Percentiles rank a stretch among this genome's conserved stretches.
These are phyloP conservation scores for Lodderomyces jiufengensis DNA, from an alignment of 1,139 yeast genomes.

Conservation along the genomic window DNA sequence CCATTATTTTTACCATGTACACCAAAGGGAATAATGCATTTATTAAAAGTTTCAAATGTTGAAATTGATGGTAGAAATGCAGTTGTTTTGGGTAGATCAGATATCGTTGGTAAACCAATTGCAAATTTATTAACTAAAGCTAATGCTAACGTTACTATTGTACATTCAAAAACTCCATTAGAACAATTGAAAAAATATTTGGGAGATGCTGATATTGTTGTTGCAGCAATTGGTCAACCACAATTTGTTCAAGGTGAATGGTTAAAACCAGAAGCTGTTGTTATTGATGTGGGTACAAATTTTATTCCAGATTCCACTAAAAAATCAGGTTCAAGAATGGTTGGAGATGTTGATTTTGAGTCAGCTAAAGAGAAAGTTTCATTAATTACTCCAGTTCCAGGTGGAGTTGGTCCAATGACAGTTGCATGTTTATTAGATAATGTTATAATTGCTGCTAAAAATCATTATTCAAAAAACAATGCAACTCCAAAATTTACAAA, in stretches of 20 bases:
- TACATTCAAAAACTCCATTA: slow-evolving; percentile 67
- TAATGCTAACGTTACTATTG: slow-evolving; percentile 83
- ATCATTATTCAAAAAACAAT: slow-evolving; percentile 42
- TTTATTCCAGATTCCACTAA: slow-evolving; percentile 72
- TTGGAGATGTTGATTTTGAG: slow-evolving; percentile 89
- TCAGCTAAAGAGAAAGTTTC: slow-evolving; percentile 65
- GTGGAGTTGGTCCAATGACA: slow-evolving; percentile 99
- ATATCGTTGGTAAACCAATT: slow-evolving; percentile 93
- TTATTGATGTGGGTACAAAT: slow-evolving; percentile 96
- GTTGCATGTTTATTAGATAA: slow-evolving; percentile 93
- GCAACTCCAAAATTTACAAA: slow-evolving; percentile 50
- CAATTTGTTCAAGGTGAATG: slow-evolving; percentile 82
- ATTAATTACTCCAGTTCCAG: slow-evolving; percentile 93
- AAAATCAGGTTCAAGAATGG: slow-evolving; percentile 81
- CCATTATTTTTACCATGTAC: slow-evolving; percentile 93
- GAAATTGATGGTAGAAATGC: slow-evolving; percentile 72
- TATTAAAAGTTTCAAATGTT: slow-evolving; percentile 63
- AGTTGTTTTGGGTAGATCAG: slow-evolving; percentile 95
- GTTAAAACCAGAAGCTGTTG: slow-evolving; percentile 81
- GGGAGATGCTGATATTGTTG: slow-evolving; percentile 79
- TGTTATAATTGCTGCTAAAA: slow-evolving; percentile 77
- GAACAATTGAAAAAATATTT: slow-evolving; percentile 58
- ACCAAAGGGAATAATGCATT: slow-evolving; percentile 87
- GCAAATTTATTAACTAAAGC: slow-evolving; percentile 75
- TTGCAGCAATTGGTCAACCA: slow-evolving; percentile 89